Evolutionary conservation across 192 early-diverging fungal genomes (phyloP), one percentile per base, ranked within the genome.

Genomic region (Podila clonocystis): DNA sequence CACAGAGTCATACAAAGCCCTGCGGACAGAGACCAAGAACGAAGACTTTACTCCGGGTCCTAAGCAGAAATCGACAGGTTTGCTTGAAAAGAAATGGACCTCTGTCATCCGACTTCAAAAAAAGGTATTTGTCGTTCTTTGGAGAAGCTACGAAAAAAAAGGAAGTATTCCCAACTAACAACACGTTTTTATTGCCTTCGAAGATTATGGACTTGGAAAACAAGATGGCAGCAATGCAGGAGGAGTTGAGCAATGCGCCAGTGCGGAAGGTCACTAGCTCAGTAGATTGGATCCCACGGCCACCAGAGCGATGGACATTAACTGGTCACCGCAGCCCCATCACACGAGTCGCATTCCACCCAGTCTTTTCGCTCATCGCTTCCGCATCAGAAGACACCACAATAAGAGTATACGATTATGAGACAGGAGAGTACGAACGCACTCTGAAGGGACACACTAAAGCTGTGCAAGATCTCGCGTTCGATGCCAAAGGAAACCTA

Each of bases 401-500:
- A 1, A 92, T 98, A 63, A 95, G 95, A 71, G 91, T 98, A 38
- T 99, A 93, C 93, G 97, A 98, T 86, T 91, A 93, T 59, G 97
- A 99, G 76, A 90, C 95, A 15, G 97, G 94, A 50, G 93, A 94
- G 50, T 97, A 94, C 84, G 97, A 98, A 82, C 83, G 93, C 38
- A 96, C 97, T 0, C 84, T 99, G 8, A 97, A 97, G 74, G 97
- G 97, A 49, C 97, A 99, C 75, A 99, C 97, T 2, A 97, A 97
- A 70, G 87, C 96, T 15, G 95, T 99, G n/a, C 93, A 95, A 74
- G 94, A 94, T 89, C 63, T 98, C 29, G 87, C 90, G 0, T 98
- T 95, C 83, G 95, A 95, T 73, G 58, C 90, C 13, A 95, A 95
- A 62, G 97, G 97, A 48, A 87, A 89, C 8, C 86, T 91, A 60